A percentile compares a stretch with the other conserved stretches of the same genome.
These are phyloP conservation scores for Mercurialis annua DNA, from an alignment of 345 rosid species.

Conservation along the genomic window DNA sequence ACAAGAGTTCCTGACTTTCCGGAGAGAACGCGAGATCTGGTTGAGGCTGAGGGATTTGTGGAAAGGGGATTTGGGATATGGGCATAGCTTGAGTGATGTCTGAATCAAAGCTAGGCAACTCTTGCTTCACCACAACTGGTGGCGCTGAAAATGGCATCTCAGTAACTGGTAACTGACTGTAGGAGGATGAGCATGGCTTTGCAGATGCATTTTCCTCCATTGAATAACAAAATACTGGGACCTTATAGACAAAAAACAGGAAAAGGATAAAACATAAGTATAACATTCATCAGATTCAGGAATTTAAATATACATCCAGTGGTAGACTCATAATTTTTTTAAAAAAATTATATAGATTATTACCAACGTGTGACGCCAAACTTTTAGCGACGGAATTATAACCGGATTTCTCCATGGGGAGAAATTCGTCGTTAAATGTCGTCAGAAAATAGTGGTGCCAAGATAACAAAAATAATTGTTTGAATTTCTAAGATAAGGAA, in stretches of 20 bases:
- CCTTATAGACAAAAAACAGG: slow-evolving; percentile 11
- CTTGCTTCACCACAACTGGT: slow-evolving; percentile 36
- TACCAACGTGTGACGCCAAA: too few species aligned
- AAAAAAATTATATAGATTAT: too few species aligned
- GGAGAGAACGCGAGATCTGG: slow-evolving; percentile 39
- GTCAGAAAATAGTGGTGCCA: too few species aligned
- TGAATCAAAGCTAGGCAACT: slow-evolving; percentile 31
- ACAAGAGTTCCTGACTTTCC: slow-evolving; percentile 54
- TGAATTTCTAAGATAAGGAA: too few species aligned
- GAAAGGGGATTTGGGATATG: slow-evolving; percentile 21
- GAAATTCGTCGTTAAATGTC: too few species aligned
- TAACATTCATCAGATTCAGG: neutral
- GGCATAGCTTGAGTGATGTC: slow-evolving; percentile 20
- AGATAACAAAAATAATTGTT: too few species aligned
- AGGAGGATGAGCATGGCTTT: slow-evolving; percentile 32
- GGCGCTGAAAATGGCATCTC: slow-evolving; percentile 28
- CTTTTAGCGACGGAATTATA: too few species aligned
- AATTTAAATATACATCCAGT: neutral
- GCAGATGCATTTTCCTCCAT: slow-evolving; percentile 42
- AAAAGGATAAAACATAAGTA: neutral
- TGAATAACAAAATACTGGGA: slow-evolving; percentile 29
- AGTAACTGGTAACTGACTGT: slow-evolving; percentile 21
- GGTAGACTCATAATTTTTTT: neutral
- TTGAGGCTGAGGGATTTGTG: slow-evolving; percentile 33
- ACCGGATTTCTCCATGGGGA: too few species aligned